phyloP scores from a whole-genome alignment of 2,329 filamentous ascomycete species.

The Ilyonectria robusta region DNA sequence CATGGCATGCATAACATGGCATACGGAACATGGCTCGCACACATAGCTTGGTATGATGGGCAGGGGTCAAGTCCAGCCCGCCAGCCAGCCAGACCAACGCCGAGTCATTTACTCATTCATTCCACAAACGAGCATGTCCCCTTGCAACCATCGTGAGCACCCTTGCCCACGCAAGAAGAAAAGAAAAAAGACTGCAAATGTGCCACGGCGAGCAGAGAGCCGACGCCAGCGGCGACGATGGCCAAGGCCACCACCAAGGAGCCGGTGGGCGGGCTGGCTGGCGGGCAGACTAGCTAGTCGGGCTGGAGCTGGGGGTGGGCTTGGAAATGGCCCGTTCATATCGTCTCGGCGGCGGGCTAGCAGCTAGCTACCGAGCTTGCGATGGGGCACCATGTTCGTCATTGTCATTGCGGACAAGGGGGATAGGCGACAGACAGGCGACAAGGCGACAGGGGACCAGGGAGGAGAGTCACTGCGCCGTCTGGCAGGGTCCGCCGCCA shows the following conservation, averaged over 20 bases:
- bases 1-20: slow-evolving; percentile 22
- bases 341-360: slow-evolving; percentile 40
- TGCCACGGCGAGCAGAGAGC: slow-evolving; percentile 7
- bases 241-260: slow-evolving; percentile 16
- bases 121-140: slow-evolving; percentile 4
- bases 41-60: slow-evolving; percentile 2
- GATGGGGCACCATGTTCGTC: slow-evolving; percentile 48
- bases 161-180: slow-evolving; percentile 1
- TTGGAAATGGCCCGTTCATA: slow-evolving; percentile 44
- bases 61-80: slow-evolving; percentile 13
- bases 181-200: neutral
- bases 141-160: slow-evolving; percentile 20
- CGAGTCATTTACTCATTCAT: slow-evolving; percentile 16
- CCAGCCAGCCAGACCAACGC: slow-evolving; percentile 13
- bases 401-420: slow-evolving; percentile 42
- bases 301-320: slow-evolving; percentile 41
- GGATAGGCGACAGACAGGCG: slow-evolving; percentile 24
- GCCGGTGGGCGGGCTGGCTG: slow-evolving; percentile 24
- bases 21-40: slow-evolving; percentile 4
- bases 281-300: slow-evolving; percentile 35
- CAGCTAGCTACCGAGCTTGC: slow-evolving; percentile 48
- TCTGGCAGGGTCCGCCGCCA: neutral
- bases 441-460: slow-evolving; percentile 21
- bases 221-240: slow-evolving; percentile 9
- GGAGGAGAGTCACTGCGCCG: slow-evolving; percentile 13